A percentile compares a stretch with the other conserved stretches of the same genome.
Conservation (phyloP, 1,139 yeast species). For the Geotrichum aggregatum region DNA sequence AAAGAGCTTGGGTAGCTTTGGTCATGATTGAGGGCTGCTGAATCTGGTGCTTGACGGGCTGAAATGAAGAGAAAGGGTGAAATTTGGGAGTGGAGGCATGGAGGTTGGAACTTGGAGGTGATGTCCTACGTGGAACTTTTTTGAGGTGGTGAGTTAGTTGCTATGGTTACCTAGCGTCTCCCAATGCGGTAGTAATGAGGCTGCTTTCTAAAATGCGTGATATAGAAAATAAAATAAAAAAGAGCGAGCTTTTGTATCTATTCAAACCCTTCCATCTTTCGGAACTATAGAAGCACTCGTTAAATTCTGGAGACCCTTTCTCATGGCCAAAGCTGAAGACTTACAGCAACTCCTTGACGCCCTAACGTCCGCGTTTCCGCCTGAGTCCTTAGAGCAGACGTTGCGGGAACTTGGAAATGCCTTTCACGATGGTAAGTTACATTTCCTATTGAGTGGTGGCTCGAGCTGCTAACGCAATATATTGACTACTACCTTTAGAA, state of each 20-base stretch:
- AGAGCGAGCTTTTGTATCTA: not conserved
- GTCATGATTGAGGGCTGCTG: slow-evolving; percentile 48
- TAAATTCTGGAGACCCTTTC: not conserved
- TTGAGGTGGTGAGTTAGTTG: not conserved
- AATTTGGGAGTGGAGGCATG: not conserved
- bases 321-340: not conserved
- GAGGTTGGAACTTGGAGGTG: too few species aligned
- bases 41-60: not conserved
- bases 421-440: not conserved
- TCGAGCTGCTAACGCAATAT: not conserved
- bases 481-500: not conserved
- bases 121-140: slow-evolving; percentile 13
- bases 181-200: not conserved
- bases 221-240: not conserved
- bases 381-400: not conserved
- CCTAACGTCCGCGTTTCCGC: not conserved
- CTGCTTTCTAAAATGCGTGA: not conserved
- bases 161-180: not conserved
- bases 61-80: not conserved
- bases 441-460: too few species aligned
- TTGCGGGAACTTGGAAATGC: not conserved
- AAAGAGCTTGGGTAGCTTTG: slow-evolving; percentile 60
- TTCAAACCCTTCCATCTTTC: not conserved
- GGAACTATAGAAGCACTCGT: too few species aligned
- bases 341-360: not conserved